Evolutionary conservation across 2,329 filamentous ascomycete species (phyloP).

Genomic region (Colletotrichum magnum): DNA sequence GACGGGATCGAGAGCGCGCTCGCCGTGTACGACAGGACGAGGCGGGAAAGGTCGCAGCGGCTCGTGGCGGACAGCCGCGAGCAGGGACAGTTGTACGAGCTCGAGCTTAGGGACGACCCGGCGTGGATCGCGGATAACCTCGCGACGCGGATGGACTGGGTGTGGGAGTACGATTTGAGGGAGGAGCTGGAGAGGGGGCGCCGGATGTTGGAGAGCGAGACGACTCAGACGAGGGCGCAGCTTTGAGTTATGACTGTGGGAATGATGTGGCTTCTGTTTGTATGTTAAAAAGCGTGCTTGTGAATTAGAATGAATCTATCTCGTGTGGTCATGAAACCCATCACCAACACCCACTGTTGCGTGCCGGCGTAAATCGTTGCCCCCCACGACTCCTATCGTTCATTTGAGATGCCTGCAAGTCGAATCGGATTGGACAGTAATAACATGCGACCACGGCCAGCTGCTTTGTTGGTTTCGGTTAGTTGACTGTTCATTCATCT

Average conservation of each 20-base stretch:
- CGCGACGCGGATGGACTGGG: conserved; percentile 31
- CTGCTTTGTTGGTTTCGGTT: too few relatives aligned
- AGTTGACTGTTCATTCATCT: too few relatives aligned
- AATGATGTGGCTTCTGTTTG: too few relatives aligned
- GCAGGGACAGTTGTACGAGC: conserved; percentile 28
- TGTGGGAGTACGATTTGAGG: conserved; percentile 33
- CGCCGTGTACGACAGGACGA: conserved; percentile 34
- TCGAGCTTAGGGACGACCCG: conserved; percentile 31
- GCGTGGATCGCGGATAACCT: conserved; percentile 27
- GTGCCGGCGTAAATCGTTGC: too few relatives aligned
- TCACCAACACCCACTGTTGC: too few relatives aligned
- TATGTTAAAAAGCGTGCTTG: too few relatives aligned
- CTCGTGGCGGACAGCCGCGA: conserved; percentile 30
- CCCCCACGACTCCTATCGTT: too few relatives aligned
- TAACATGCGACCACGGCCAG: too few relatives aligned
- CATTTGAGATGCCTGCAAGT: too few relatives aligned
- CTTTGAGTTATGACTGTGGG: neutral
- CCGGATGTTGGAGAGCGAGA: neutral
- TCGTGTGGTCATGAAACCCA: too few relatives aligned
- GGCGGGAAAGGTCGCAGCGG: conserved; percentile 24
- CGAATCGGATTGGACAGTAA: too few relatives aligned
- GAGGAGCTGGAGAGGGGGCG: conserved; percentile 26
- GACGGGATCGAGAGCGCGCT: conserved; percentile 40
- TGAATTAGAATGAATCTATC: too few relatives aligned
- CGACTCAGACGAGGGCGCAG: conserved; percentile 6